Evolutionary conservation across 257 asterid species (phyloP).

Genomic region (Eucommia ulmoides): DNA sequence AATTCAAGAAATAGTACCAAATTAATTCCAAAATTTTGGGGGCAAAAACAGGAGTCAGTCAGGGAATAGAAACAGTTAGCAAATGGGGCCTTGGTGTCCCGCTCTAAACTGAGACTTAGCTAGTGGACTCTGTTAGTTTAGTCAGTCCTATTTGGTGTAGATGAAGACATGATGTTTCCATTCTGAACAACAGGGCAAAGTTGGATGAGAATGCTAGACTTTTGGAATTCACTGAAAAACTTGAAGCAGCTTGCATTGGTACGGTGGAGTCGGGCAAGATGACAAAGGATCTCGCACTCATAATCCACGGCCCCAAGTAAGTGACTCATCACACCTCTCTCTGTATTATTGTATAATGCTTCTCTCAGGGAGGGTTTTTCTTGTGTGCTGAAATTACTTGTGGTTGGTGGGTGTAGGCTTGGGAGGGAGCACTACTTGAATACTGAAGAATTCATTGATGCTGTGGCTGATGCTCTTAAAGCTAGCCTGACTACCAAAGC

Average conservation of each 20-base stretch:
- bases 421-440: slow-evolving; percentile 57
- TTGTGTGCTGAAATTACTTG: no score
- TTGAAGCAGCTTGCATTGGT: slow-evolving; percentile 87
- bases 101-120: no score
- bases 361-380: no score
- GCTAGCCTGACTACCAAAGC: slow-evolving; percentile 47
- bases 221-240: slow-evolving; percentile 77
- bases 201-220: slow-evolving; percentile 73
- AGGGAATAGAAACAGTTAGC: no score
- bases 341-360: background rate
- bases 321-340: slow-evolving; percentile 4
- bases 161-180: background rate
- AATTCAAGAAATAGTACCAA: no score
- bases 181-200: slow-evolving; percentile 93
- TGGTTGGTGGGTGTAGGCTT: slow-evolving; percentile 52
- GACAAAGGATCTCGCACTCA: slow-evolving; percentile 98
- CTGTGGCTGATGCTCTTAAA: slow-evolving; percentile 81
- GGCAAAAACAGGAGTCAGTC: no score
- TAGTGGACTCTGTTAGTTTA: no score
- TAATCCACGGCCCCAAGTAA: slow-evolving; percentile 89
- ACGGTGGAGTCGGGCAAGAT: slow-evolving; percentile 91
- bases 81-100: no score
- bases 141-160: no score
- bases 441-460: slow-evolving; percentile 89
- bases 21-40: no score